Evolutionary conservation across 768 basidiomycete genomes (phyloP), one percentile per base, ranked within the genome.

Genomic region (Sistotremastrum niveocremeum): DNA sequence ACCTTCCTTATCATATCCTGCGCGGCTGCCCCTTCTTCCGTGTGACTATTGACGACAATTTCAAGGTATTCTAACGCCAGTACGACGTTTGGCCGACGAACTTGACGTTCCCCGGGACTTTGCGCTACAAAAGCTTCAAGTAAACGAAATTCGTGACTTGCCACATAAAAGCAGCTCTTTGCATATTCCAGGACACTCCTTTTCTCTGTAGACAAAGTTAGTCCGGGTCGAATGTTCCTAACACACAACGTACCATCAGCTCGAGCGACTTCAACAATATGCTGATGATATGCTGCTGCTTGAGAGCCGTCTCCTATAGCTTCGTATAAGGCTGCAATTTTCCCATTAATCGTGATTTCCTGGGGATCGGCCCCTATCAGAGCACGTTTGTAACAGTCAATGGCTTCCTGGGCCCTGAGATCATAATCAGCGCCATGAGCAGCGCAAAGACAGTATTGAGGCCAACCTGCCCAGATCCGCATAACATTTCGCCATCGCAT

Each of bases 401-500:
- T 80, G 10, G 95, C 91, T 61, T 98, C 93, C 49, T 80, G 73
- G 40, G 74, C 71, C 60, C 94, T 94, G 55, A 30, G 48, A 45
- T 42, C 46, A 34, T 30, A 11, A n/a, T 41, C 7, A 34, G 41
- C 12, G 9, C 29, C 42, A 31, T 46, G 30, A 11, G 11, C 34
- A 20, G 41, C 12, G 34, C 5, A 10, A 30, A 39, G 11, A 34
- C 8, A 12, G 12, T 12, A 39, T 20, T 41, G 33, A 20, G 28
- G 11, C 3, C n/a, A 54, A 87, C 91, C 81, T 72, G 56, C 83
- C 80, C 53, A 95, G 77, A 58, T 90, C 86, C 62, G 93, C 87
- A 61, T 97, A 98, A 54, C 91, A 94, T 54, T 81, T 78, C 4
- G 84, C 93, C 54, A 95, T 78, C 6, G 91, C 91, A 55, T 88